Evolutionary conservation across 768 basidiomycete genomes (phyloP), one percentile per base, ranked within the genome.

Genomic region (Mycena haematopus): DNA sequence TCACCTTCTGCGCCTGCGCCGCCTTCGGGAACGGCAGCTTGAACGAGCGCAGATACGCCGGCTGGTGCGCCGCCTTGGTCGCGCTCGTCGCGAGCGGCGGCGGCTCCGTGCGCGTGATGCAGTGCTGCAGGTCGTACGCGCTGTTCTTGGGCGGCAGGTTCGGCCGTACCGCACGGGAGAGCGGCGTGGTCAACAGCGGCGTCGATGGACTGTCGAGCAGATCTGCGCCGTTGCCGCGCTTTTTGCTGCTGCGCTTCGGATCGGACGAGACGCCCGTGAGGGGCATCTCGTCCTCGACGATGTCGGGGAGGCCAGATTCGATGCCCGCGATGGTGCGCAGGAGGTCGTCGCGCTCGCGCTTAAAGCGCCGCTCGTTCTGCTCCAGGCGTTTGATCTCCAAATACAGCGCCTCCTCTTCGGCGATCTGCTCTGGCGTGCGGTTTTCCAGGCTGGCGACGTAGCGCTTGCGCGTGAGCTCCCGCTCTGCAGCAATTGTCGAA

Each of bases 341-440:
- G 25, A 98, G 83, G 46, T 93, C 92, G 59, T 97, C 94, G 19
- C 95, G 82, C 21, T 97, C 95, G 66, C 86, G 87, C 76, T 90
- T 91, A 80, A 95, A 98, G 56, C 83, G 84, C 33, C 90, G 84
- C 72, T 97, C 95, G 62, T 84, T 93, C 76, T 98, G 96, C 73
- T 98, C 96, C 52, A 99, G 82, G n/a, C 93, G 87, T 71, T 96
- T 95, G 52, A 96, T 84, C 74, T 98, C 95, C 65, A 98, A 78
- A 76, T 92, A 98, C 3, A 99, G 81, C 9, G 93, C 91, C 69
- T 98, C 96, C 80, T 99, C 97, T 73, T 99, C 96, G 19, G 89
- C 90, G 46, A 96, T 89, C 76, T 98, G 93, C 52, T 91, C 87
- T 5, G 88, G 83, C 0, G 94, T 91, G n/a, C 96, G 88, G 59